Conservation (phyloP, 1,284 basidiomycete genomes). For the Cryptococcus depauperatus region DNA sequence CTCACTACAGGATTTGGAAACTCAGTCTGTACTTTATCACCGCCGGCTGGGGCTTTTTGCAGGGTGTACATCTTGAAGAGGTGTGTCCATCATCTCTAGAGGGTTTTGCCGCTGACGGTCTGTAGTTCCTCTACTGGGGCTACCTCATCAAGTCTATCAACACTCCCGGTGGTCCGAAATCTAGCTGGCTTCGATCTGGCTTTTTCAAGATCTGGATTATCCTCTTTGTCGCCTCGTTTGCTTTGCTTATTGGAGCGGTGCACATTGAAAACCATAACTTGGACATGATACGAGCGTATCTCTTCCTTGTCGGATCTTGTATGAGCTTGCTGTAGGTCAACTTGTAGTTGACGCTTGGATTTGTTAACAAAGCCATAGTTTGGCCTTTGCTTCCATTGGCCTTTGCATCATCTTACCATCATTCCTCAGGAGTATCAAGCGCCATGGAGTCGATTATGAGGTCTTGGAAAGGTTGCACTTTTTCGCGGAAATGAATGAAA, state of each 20-base stretch:
- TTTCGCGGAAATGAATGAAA: constrained; percentile 28
- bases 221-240: constrained; percentile 10
- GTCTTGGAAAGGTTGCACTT: constrained; percentile 29
- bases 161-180: constrained; percentile 12
- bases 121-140: constrained; percentile 26
- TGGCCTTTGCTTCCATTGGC: constrained; percentile 18
- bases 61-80: constrained; percentile 30
- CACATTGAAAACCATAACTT: constrained; percentile 22
- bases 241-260: constrained; percentile 14
- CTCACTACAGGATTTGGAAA: constrained; percentile 12
- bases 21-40: constrained; percentile 17
- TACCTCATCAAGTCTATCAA: constrained; percentile 24
- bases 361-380: constrained; percentile 8
- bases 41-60: constrained; percentile 27
- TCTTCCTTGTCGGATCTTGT: constrained; percentile 25
- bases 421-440: constrained; percentile 14
- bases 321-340: constrained; percentile 21
- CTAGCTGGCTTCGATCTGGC: constrained; percentile 18
- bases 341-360: neutral
- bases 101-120: neutral
- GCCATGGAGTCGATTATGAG: constrained; percentile 28
- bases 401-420: constrained; percentile 22
- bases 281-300: constrained; percentile 23
- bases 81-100: constrained; percentile 6
- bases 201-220: constrained; percentile 23